These are phyloP conservation scores for Seiridium cupressi DNA, from an alignment of 2,329 filamentous ascomycete species.

Conservation along the genomic window DNA sequence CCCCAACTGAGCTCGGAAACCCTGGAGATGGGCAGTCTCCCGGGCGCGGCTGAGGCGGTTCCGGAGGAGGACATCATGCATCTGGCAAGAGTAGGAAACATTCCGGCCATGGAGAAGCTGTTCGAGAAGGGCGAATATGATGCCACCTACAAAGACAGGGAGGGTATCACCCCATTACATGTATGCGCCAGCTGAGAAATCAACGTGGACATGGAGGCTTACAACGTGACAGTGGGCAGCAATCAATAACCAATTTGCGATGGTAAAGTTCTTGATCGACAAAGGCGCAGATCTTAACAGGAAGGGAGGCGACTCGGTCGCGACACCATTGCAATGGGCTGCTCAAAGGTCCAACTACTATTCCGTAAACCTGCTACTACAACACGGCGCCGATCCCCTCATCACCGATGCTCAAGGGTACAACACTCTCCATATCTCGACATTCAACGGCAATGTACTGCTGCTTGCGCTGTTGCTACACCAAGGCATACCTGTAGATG, in stretches of 20 bases:
- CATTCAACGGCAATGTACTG: constrained; percentile 93
- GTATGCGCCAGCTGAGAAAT: constrained; percentile 48
- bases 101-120: constrained; percentile 82
- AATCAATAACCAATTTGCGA: constrained; percentile 97
- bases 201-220: not conserved
- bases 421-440: constrained; percentile 95
- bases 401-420: constrained; percentile 94
- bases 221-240: constrained; percentile 78
- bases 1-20: constrained; percentile 56
- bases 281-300: constrained; percentile 86
- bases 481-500: constrained; percentile 92
- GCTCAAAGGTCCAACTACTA: constrained; percentile 97
- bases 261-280: constrained; percentile 92
- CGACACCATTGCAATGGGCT: constrained; percentile 94
- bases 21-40: constrained; percentile 53
- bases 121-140: constrained; percentile 81
- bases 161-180: constrained; percentile 94
- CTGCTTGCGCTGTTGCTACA: constrained; percentile 87
- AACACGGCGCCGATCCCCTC: constrained; percentile 88
- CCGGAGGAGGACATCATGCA: constrained; percentile 89
- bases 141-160: constrained; percentile 80
- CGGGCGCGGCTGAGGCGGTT: constrained; percentile 32
- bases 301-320: constrained; percentile 92
- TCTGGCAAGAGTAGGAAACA: constrained; percentile 82
- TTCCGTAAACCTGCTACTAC: constrained; percentile 86